Percentiles rank a stretch among this genome's conserved stretches.
phyloP scores from a whole-genome alignment of 768 basidiomycete genomes.

The Suillus alpinus region DNA sequence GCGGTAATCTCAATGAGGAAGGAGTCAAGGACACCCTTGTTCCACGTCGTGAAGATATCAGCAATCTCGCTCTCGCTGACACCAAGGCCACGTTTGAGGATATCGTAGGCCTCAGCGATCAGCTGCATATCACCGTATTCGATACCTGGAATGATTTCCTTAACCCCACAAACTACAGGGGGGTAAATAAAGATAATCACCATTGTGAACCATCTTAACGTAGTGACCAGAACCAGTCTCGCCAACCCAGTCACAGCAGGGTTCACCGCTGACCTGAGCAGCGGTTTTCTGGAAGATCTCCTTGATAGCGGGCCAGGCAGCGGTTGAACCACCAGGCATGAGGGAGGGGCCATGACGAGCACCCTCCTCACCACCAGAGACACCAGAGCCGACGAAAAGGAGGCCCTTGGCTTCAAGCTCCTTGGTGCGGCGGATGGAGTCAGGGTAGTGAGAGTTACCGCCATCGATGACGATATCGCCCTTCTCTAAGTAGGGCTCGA shows the following conservation, averaged over 20 bases:
- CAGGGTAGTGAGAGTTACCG: slow-evolving; percentile 99
- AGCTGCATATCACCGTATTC: slow-evolving; percentile 99
- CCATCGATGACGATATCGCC: slow-evolving; percentile 99
- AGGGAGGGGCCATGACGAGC: slow-evolving; percentile 95
- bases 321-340: slow-evolving; percentile 96
- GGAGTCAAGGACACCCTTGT: slow-evolving; percentile 98
- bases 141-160: slow-evolving; percentile 61
- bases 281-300: slow-evolving; percentile 98
- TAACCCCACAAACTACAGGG: slow-evolving; percentile 7
- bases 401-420: slow-evolving; percentile 94
- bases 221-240: slow-evolving; percentile 95
- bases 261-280: slow-evolving; percentile 91
- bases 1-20: slow-evolving; percentile 99
- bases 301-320: slow-evolving; percentile 96
- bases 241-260: slow-evolving; percentile 99
- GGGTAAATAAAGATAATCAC: slow-evolving; percentile 37
- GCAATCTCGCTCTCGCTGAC: slow-evolving; percentile 87
- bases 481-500: slow-evolving; percentile 84
- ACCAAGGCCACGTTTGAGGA: slow-evolving; percentile 94
- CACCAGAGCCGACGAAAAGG: slow-evolving; percentile 97
- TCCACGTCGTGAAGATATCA: slow-evolving; percentile 92
- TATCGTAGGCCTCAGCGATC: slow-evolving; percentile 98
- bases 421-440: slow-evolving; percentile 90
- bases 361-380: slow-evolving; percentile 99
- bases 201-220: slow-evolving; percentile 99